Evolutionary conservation across 1,284 basidiomycete genomes (phyloP).

Genomic region (Tylopilus orsonianus): DNA sequence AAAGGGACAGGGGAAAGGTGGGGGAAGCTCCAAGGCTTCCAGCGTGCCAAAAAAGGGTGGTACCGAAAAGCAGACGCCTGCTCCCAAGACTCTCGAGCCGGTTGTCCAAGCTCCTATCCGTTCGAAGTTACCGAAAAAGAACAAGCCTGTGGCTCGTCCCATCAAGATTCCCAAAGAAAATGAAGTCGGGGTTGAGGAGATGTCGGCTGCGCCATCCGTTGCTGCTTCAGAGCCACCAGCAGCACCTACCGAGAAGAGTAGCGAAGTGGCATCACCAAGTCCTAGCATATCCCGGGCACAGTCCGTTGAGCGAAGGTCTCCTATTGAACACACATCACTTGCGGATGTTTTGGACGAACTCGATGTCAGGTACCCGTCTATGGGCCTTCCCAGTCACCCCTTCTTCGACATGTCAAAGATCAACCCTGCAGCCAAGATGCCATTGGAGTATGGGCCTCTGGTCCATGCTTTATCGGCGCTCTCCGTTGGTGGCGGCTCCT

Average conservation of each 20-base stretch:
- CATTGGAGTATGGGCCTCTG: conserved; percentile 76
- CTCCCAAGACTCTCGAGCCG: conserved; percentile 34
- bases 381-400: conserved; percentile 65
- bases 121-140: conserved; percentile 80
- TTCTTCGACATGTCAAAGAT: conserved; percentile 73
- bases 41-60: conserved; percentile 20
- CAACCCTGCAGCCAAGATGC: conserved; percentile 70
- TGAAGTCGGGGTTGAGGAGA: conserved; percentile 43
- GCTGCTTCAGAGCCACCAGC: conserved; percentile 45
- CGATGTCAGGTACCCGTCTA: conserved; percentile 53
- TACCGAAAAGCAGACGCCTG: conserved; percentile 23
- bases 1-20: conserved; percentile 33
- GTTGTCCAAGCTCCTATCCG: conserved; percentile 64
- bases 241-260: conserved; percentile 36
- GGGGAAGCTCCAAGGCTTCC: conserved; percentile 34
- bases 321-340: conserved; percentile 48
- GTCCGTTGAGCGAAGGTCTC: conserved; percentile 47
- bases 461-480: conserved; percentile 82
- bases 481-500: conserved; percentile 81
- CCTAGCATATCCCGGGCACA: conserved; percentile 59
- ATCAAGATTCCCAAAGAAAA: conserved; percentile 63
- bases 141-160: conserved; percentile 60
- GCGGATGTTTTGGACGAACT: conserved; percentile 66
- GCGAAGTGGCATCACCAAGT: conserved; percentile 41
- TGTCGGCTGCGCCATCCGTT: conserved; percentile 44